A percentile compares a stretch with the other conserved stretches of the same genome.
Conservation (phyloP, 2,329 filamentous ascomycete genomes). For the Colletotrichum sp. region DNA sequence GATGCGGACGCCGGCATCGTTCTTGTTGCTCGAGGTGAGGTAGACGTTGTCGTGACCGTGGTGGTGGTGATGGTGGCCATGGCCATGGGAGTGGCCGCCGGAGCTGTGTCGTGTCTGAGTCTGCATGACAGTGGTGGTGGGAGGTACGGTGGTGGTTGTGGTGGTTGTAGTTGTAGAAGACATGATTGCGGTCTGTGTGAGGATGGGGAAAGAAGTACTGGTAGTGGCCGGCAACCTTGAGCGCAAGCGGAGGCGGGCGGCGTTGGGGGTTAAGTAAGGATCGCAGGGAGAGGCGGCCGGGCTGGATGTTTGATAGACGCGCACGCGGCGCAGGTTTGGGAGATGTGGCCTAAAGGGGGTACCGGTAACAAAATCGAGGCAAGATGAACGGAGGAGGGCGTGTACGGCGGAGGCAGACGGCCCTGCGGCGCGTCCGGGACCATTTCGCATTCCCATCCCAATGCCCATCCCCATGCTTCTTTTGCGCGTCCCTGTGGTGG, state of each 20-base stretch:
- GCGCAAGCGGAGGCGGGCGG: constrained; percentile 4
- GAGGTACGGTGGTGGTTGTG: constrained; percentile 27
- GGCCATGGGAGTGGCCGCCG: constrained; percentile 54
- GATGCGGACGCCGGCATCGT: constrained; percentile 92
- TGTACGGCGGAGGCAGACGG: constrained; percentile 26
- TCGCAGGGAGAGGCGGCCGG: constrained; percentile 8
- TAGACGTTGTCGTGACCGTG: constrained; percentile 82
- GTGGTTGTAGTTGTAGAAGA: constrained; percentile 35
- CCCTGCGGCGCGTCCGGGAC: not conserved
- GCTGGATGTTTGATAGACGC: constrained; percentile 17
- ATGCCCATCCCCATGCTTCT: not conserved
- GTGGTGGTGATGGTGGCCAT: constrained; percentile 64
- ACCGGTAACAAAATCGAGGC: constrained; percentile 10
- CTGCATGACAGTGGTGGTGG: constrained; percentile 37
- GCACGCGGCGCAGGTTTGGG: constrained; percentile 20
- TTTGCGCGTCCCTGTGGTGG: not conserved
- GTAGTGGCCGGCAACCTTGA: not conserved
- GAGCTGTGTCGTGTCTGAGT: constrained; percentile 44
- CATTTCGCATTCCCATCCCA: not conserved
- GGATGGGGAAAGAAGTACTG: not conserved
- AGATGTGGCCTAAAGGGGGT: constrained; percentile 33
- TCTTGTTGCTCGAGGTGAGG: constrained; percentile 80
- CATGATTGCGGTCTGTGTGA: constrained; percentile 29
- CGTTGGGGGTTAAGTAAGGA: constrained; percentile 19
- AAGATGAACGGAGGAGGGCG: constrained; percentile 23